phyloP scores from a whole-genome alignment of 1,139 yeast genomes.

The Yamadazyma trypodendri region DNA sequence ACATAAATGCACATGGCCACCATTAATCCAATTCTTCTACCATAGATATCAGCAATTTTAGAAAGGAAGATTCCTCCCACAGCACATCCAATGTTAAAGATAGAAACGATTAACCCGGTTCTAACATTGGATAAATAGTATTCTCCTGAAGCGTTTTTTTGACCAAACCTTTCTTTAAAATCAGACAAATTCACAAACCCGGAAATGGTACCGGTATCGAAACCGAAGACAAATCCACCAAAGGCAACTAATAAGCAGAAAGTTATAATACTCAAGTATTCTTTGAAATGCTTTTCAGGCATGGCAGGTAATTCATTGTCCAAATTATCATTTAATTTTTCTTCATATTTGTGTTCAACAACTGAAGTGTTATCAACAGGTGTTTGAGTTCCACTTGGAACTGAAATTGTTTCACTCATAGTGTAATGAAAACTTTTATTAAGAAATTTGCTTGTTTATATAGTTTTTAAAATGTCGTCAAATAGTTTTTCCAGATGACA shows the following conservation, averaged over 20 bases:
- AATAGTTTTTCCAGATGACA: background rate
- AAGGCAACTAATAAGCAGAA: slow-evolving; percentile 50
- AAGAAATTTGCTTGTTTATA: background rate
- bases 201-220: slow-evolving; percentile 74
- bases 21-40: slow-evolving; percentile 53
- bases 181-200: slow-evolving; percentile 61
- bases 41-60: slow-evolving; percentile 50
- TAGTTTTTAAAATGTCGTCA: background rate
- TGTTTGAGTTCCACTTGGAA: slow-evolving; percentile 29
- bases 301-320: slow-evolving; percentile 18
- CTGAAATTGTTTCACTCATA: slow-evolving; percentile 12
- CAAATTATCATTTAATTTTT: slow-evolving; percentile 7
- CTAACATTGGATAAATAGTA: slow-evolving; percentile 42
- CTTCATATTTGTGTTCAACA: slow-evolving; percentile 26
- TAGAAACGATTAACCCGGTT: slow-evolving; percentile 60
- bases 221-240: slow-evolving; percentile 72
- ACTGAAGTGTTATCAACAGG: slow-evolving; percentile 32
- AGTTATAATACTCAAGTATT: slow-evolving; percentile 30
- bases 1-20: slow-evolving; percentile 46
- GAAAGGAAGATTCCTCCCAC: slow-evolving; percentile 65
- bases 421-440: background rate
- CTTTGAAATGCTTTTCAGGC: slow-evolving; percentile 29
- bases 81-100: slow-evolving; percentile 74
- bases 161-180: slow-evolving; percentile 51
- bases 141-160: slow-evolving; percentile 24